Percentiles rank a stretch among this genome's conserved stretches.
Evolutionary conservation across 2,329 filamentous ascomycete genomes (phyloP).

Genomic region (Ophiocordyceps camponoti-saundersi): DNA sequence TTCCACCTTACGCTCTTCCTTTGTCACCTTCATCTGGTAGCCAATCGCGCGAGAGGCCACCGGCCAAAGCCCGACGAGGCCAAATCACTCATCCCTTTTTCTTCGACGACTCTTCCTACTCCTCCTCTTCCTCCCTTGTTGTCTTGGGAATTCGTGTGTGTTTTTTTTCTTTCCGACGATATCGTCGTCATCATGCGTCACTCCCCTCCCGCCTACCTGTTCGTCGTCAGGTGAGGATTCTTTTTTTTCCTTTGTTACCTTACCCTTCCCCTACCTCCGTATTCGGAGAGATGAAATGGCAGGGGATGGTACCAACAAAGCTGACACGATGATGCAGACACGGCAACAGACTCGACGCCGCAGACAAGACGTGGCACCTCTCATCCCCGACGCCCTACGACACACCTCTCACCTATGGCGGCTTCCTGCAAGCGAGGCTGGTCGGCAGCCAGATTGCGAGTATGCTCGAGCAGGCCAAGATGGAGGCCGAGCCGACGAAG

Average conservation of each 20-base stretch:
- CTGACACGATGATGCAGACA: too few species aligned
- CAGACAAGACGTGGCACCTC: constrained; percentile 89
- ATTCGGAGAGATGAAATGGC: too few species aligned
- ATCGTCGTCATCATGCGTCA: constrained; percentile 1
- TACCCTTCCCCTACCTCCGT: too few species aligned
- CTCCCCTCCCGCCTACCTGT: constrained; percentile 21
- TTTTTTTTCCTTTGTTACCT: not conserved
- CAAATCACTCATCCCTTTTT: not conserved
- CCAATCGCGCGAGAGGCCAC: not conserved
- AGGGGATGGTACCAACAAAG: too few species aligned
- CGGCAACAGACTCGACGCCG: constrained; percentile 82
- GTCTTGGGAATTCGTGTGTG: too few species aligned
- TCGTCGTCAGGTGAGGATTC: constrained; percentile 23
- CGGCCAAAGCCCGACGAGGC: too few species aligned
- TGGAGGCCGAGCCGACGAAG: constrained; percentile 17
- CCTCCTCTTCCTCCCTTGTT: not conserved
- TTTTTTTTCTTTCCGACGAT: too few species aligned
- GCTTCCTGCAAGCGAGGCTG: constrained; percentile 73
- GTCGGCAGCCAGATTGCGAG: constrained; percentile 72
- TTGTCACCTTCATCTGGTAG: not conserved
- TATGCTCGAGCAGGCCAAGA: constrained; percentile 40
- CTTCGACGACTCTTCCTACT: not conserved
- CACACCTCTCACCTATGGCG: constrained; percentile 83
- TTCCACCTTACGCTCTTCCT: not conserved
- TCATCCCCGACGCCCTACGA: constrained; percentile 90